Base-by-base conservation (phyloP, 73 alveolate genomes). In the Stentor coeruleus region DNA sequence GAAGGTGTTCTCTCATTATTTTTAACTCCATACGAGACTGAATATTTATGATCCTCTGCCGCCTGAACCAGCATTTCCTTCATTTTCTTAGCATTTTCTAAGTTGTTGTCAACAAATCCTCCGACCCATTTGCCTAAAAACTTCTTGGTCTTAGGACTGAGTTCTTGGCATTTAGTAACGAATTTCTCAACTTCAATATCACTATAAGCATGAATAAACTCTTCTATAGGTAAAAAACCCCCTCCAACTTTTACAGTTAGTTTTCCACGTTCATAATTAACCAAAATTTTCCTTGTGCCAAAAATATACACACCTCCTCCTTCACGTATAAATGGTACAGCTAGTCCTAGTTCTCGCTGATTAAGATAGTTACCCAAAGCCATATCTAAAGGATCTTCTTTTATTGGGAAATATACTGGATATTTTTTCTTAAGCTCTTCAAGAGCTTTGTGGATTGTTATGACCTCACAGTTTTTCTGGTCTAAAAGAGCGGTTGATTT, bases 201-300 rank as follows among this genome's bases (percentile, higher is more conserved):
- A 59, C 39, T 20, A 26, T 59, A 59, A 26, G 39, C 11, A 6
- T 59, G 39, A 6, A 59, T 26, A 81, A 90, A 90, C 38, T 90
- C 95, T 38, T 90, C 95, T 40, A 90, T 90, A 3, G 90, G 90
- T 93, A 90, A 82, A 84, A 86, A 90, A 3, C 95, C 95, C 73
- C 95, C 95, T 26, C 95, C 95, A 42, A 90, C 95, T 86, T 91
- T 90, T 55, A 90, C 88, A 28, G 88, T 74, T 6, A 90, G 93
- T 60, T 90, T 90, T 60, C 95, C 95, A 73, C 88, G 85, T 36
- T 82, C 88, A 55, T 85, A 82, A 82, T 86, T 90, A 3, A 91
- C 95, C 76, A 73, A 86, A 80, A 90, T 84, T 84, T 86, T 90
- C 79, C 88, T 86, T 3, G 89, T 72, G 38, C 95, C 95, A 74